Conservation (phyloP, 2,329 filamentous ascomycete genomes). For the Penicillium sp. region DNA sequence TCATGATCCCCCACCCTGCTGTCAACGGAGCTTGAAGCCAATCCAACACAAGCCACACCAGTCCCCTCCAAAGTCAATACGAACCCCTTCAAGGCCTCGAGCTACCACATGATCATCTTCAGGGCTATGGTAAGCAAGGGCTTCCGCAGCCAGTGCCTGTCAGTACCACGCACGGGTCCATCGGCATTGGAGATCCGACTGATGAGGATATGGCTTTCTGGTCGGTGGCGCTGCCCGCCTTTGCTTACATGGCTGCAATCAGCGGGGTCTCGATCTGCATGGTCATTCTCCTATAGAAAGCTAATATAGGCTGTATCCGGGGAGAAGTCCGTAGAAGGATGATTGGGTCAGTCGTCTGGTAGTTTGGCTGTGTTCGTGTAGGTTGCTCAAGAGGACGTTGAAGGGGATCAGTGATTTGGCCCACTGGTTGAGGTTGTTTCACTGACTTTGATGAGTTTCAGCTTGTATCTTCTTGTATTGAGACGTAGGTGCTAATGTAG, state of each 20-base stretch:
- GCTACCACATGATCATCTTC: neutral
- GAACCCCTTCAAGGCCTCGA: neutral
- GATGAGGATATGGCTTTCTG: neutral
- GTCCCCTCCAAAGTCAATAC: neutral
- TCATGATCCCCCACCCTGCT: neutral
- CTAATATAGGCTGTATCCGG: neutral
- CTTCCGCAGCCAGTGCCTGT: neutral
- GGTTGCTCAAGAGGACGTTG: neutral
- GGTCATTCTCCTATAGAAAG: neutral
- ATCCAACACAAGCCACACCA: neutral
- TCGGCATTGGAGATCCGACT: neutral
- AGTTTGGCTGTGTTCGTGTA: neutral
- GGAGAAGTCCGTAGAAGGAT: neutral
- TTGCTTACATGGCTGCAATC: neutral
- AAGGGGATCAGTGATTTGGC: neutral
- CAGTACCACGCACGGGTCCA: neutral
- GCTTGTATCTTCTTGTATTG: too few relatives aligned
- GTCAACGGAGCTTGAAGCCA: neutral
- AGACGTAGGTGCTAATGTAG: neutral
- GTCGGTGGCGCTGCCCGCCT: neutral
- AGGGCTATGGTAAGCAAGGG: neutral
- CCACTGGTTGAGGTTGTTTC: neutral
- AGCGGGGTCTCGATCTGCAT: conserved; percentile 8
- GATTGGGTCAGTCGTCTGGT: neutral
- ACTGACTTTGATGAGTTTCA: too few relatives aligned